These are phyloP conservation scores for Danielia reshetovae DNA, from an alignment of 805 yeast species.

Conservation along the genomic window DNA sequence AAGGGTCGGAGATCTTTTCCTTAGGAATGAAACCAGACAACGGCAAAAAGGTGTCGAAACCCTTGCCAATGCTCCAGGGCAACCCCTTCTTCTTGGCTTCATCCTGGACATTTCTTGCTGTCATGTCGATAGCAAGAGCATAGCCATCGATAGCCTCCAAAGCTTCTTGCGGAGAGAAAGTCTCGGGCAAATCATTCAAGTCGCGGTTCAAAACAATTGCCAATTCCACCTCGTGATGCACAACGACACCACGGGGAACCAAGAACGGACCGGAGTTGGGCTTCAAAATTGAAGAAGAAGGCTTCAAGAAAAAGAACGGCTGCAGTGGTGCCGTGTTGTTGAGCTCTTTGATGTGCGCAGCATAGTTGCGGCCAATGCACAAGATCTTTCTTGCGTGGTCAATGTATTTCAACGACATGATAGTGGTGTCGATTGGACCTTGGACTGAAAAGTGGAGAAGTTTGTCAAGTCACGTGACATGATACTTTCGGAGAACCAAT, in stretches of 20 bases:
- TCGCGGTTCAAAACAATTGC: constrained; percentile 70
- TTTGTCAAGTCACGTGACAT: no score
- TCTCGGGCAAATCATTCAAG: constrained; percentile 57
- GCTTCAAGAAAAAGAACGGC: constrained; percentile 93
- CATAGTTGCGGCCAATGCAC: constrained; percentile 95
- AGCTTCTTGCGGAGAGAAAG: constrained; percentile 63
- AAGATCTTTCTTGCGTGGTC: constrained; percentile 71
- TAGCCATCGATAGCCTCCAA: constrained; percentile 79
- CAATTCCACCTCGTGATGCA: constrained; percentile 91
- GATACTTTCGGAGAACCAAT: no score
- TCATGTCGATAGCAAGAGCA: constrained; percentile 86
- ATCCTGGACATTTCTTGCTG: constrained; percentile 94
- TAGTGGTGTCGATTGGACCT: no score
- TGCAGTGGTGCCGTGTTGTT: constrained; percentile 76
- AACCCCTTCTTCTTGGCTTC: constrained; percentile 91
- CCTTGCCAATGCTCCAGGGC: constrained; percentile 97
- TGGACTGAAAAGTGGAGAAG: no score
- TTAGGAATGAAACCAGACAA: constrained; percentile 72
- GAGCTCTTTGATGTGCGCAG: constrained; percentile 91
- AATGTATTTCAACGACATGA: constrained; percentile 41
- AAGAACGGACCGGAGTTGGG: constrained; percentile 67
- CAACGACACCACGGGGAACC: constrained; percentile 74
- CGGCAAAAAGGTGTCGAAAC: constrained; percentile 94
- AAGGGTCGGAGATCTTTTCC: constrained; percentile 63
- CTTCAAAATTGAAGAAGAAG: constrained; percentile 69